Conservation (phyloP, 2,329 filamentous ascomycete species). For the Pseudogymnoascus sp. region DNA sequence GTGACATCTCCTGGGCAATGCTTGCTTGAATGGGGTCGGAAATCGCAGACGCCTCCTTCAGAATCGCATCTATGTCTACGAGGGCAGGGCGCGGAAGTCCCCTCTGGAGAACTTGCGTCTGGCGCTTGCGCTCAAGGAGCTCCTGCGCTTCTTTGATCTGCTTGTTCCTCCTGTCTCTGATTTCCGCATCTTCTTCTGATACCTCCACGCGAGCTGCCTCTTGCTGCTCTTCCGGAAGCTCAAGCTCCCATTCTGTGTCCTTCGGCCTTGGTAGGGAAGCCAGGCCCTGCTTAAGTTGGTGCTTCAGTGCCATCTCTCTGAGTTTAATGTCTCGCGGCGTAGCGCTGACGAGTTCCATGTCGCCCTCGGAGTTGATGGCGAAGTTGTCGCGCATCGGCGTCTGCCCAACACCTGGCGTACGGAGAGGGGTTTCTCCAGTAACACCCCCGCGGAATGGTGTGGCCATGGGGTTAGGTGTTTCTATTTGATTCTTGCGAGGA, state of each 20-base stretch:
- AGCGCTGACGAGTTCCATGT: conserved; percentile 58
- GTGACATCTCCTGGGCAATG: conserved; percentile 69
- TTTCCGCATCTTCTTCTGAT: conserved; percentile 54
- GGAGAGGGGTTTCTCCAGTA: conserved; percentile 57
- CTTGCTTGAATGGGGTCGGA: conserved; percentile 57
- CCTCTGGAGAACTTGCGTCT: conserved; percentile 86
- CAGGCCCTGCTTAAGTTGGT: conserved; percentile 64
- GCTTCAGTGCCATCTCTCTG: conserved; percentile 59
- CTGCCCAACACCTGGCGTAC: conserved; percentile 57
- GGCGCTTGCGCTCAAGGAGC: conserved; percentile 66
- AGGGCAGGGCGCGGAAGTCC: conserved; percentile 67
- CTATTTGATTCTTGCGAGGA: conserved; percentile 68
- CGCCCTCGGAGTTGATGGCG: conserved; percentile 64
- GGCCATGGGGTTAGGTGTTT: conserved; percentile 93
- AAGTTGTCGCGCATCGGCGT: conserved; percentile 84
- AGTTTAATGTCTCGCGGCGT: conserved; percentile 71
- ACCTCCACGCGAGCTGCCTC: conserved; percentile 47
- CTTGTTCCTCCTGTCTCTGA: conserved; percentile 70
- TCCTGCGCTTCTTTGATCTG: conserved; percentile 62
- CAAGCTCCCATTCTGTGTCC: conserved; percentile 88
- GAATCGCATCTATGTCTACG: conserved; percentile 62
- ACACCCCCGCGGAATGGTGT: conserved; percentile 67
- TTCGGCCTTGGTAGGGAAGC: conserved; percentile 84
- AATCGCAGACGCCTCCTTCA: conserved; percentile 53
- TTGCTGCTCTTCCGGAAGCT: conserved; percentile 73